A percentile compares a stretch with the other conserved stretches of the same genome.
These are phyloP conservation scores for Exophiala aquamarina DNA, from an alignment of 2,329 filamentous ascomycete genomes.

Conservation along the genomic window DNA sequence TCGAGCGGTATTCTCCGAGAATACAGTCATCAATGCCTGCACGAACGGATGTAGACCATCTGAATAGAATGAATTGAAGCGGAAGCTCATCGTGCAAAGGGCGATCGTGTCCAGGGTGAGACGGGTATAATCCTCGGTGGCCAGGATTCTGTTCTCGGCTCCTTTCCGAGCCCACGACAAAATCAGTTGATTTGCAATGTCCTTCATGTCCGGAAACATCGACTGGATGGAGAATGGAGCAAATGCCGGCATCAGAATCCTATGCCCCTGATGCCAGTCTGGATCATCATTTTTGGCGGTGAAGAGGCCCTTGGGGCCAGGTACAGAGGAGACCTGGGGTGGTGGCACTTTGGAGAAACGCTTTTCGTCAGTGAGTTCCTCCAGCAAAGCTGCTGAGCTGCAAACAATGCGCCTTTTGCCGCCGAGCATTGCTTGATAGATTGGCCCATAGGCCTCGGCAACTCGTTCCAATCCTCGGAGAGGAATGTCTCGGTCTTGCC, in stretches of 20 bases:
- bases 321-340: slow-evolving; percentile 52
- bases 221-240: slow-evolving; percentile 19
- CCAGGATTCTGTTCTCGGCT: slow-evolving; percentile 55
- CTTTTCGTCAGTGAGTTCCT: slow-evolving; percentile 65
- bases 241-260: slow-evolving; percentile 24
- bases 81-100: slow-evolving; percentile 63
- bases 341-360: slow-evolving; percentile 62
- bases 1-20: slow-evolving; percentile 55
- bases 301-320: slow-evolving; percentile 66
- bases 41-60: slow-evolving; percentile 70
- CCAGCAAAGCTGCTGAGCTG: slow-evolving; percentile 55
- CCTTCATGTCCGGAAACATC: slow-evolving; percentile 36
- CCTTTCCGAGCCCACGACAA: slow-evolving; percentile 52
- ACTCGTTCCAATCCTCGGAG: slow-evolving; percentile 13
- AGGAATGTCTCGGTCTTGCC: slow-evolving; percentile 8
- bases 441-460: slow-evolving; percentile 46
- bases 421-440: slow-evolving; percentile 57
- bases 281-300: slow-evolving; percentile 49
- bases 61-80: slow-evolving; percentile 75
- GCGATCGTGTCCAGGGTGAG: slow-evolving; percentile 18
- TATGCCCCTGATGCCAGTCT: slow-evolving; percentile 23
- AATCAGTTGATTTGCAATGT: slow-evolving; percentile 39
- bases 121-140: slow-evolving; percentile 64
- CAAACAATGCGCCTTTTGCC: slow-evolving; percentile 52
- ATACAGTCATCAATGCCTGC: slow-evolving; percentile 61